These are phyloP conservation scores for Phialophora verrucosa DNA, from an alignment of 2,329 filamentous ascomycete genomes.

Conservation along the genomic window DNA sequence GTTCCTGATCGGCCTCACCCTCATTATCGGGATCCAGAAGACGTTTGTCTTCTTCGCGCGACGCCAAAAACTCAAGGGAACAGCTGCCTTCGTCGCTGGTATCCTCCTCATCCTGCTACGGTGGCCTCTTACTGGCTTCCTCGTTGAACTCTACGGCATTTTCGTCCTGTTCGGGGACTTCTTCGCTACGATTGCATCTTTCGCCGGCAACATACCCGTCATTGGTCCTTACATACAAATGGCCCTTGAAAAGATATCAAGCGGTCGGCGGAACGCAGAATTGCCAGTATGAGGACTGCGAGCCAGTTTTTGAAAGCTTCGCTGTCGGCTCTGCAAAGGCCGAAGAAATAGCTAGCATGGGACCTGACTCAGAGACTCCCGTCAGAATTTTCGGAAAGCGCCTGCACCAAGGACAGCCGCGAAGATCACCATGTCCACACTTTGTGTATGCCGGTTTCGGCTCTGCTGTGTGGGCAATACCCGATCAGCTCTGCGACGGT, in stretches of 20 bases:
- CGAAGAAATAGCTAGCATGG: background rate
- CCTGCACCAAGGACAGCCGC: background rate
- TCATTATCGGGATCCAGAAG: conserved; percentile 92
- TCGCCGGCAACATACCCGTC: conserved; percentile 82
- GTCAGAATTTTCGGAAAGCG: background rate
- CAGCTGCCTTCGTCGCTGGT: conserved; percentile 82
- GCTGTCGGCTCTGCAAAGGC: background rate
- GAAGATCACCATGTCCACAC: background rate
- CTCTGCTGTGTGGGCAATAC: background rate
- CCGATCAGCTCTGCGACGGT: background rate
- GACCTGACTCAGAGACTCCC: background rate
- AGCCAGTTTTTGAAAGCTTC: background rate
- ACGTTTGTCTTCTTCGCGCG: conserved; percentile 94
- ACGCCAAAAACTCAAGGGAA: conserved; percentile 89
- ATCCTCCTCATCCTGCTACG: conserved; percentile 83
- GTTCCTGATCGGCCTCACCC: conserved; percentile 93
- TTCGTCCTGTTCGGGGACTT: conserved; percentile 95
- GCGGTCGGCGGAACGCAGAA: conserved; percentile 74
- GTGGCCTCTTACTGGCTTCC: conserved; percentile 90
- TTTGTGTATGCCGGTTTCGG: background rate
- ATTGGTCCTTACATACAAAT: conserved; percentile 84
- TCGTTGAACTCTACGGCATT: conserved; percentile 91
- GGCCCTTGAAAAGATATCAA: conserved; percentile 71
- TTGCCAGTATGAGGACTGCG: conserved; percentile 69
- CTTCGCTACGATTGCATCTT: conserved; percentile 86